phyloP scores from a whole-genome alignment of 805 yeast genomes.

The Zygosaccharomyces bailii region DNA sequence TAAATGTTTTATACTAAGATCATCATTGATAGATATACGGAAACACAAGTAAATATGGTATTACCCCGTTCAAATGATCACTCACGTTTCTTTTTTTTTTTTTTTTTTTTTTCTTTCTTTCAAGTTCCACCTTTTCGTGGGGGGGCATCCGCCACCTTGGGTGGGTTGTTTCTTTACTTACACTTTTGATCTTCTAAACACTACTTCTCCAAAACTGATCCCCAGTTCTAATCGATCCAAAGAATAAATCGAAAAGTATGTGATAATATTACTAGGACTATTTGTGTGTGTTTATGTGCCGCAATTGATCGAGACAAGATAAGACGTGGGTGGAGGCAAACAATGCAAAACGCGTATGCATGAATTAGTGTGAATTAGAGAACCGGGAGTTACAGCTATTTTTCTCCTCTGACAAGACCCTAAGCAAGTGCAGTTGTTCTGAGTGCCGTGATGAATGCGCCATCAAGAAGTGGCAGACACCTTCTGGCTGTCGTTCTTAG shows the following conservation, averaged over 20 bases:
- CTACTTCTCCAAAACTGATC: conserved; percentile 1
- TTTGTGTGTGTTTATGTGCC: not conserved
- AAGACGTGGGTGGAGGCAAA: not conserved
- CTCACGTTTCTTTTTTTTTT: not conserved
- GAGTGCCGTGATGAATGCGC: not conserved
- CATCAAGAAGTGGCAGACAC: not conserved
- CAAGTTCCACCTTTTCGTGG: conserved; percentile 2
- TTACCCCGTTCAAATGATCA: conserved; percentile 3
- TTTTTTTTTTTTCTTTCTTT: not conserved
- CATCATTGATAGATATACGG: no score
- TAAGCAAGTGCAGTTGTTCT: not conserved
- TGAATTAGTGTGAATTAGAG: not conserved
- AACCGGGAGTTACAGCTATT: not conserved
- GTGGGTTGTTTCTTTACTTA: conserved; percentile 1
- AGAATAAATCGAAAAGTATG: conserved; percentile 1
- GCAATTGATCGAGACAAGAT: not conserved
- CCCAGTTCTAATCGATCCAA: not conserved
- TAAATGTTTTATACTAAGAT: no score
- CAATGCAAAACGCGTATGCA: not conserved
- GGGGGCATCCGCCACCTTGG: not conserved
- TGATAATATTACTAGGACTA: not conserved
- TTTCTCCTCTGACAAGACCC: not conserved
- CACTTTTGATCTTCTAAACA: conserved; percentile 7
- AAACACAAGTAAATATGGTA: not conserved
- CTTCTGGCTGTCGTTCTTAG: not conserved